A percentile compares a stretch with the other conserved stretches of the same genome.
These are phyloP conservation scores for Vinca major DNA, from an alignment of 305 asterid species.

Conservation along the genomic window DNA sequence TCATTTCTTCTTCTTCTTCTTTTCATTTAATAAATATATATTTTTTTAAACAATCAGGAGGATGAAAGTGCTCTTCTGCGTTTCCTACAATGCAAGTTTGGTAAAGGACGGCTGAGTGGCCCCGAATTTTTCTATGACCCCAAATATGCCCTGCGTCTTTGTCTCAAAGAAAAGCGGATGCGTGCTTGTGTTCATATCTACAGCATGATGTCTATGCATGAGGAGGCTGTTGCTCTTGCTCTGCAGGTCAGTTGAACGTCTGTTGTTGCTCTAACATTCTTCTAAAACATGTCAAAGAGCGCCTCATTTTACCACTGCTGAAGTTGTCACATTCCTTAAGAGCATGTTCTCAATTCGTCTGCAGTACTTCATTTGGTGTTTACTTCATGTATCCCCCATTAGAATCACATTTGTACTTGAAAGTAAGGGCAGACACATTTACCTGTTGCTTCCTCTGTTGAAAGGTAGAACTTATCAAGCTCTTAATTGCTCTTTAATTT, in stretches of 20 bases:
- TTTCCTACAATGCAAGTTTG: constrained; percentile 86
- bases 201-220: constrained; percentile 99
- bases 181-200: constrained; percentile 97
- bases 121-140: constrained; percentile 94
- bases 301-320: neutral
- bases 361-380: neutral
- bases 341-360: neutral
- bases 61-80: constrained; percentile 95
- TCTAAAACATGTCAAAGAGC: neutral
- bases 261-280: neutral
- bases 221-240: constrained; percentile 98
- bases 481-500: constrained; percentile 1
- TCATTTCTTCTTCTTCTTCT: neutral
- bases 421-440: neutral
- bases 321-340: neutral
- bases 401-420: neutral
- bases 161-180: constrained; percentile 80
- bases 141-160: constrained; percentile 90
- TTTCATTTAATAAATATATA: neutral
- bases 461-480: neutral
- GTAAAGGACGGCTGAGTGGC: constrained; percentile 65
- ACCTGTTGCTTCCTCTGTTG: neutral
- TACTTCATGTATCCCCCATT: neutral
- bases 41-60: constrained; percentile 31
- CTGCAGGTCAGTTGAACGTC: constrained; percentile 38